Evolutionary conservation across 768 basidiomycete genomes (phyloP), one percentile per base, ranked within the genome.

Genomic region (Lentinula aciculospora): DNA sequence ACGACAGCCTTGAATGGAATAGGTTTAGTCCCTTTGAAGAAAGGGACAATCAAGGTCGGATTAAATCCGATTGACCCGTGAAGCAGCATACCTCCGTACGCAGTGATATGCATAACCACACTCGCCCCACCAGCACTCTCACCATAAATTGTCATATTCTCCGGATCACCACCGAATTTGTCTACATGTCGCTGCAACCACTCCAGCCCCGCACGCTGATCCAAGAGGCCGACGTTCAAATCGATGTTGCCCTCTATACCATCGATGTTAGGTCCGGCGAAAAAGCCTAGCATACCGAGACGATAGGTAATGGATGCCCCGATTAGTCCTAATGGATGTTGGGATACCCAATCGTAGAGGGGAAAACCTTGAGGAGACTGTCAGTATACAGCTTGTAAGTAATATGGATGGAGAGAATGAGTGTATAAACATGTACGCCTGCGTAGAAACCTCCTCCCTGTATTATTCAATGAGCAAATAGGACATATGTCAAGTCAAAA

Each of bases 361-460:
- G 78, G 79, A 58, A 78, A 79, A 6, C 76, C 77, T 68, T 76
- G 73, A 7, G 77, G 73, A 13, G 77, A 70, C 76, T 78, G n/a
- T n/a, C n/a, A n/a, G n/a, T n/a, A n/a, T n/a, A 28, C 0, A 17
- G 8, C 7, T 32, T 12, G 5, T n/a, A 21, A 3, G 21, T 32
- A 32, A 6, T 6, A 32, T 32, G 6, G 1, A 4, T 1, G 32
- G 32, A 9, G 32, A 34, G 32, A 54, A 31, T 21, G 17, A 27
- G 9, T 3, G 34, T 13, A 32, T 4, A n/a, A 13, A 23, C 19
- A 56, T 65, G 29, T 56, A 77, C 73, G 2, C 65, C 66, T 36
- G 62, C 60, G 57, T 68, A 75, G 51, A 75, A 75, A 10, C 77
- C 77, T 13, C 77, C 77, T 13, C 78, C 76, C 73, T 76, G 47